Evolutionary conservation across 331 rosid species (phyloP).

Genomic region (Quercus phellos): DNA sequence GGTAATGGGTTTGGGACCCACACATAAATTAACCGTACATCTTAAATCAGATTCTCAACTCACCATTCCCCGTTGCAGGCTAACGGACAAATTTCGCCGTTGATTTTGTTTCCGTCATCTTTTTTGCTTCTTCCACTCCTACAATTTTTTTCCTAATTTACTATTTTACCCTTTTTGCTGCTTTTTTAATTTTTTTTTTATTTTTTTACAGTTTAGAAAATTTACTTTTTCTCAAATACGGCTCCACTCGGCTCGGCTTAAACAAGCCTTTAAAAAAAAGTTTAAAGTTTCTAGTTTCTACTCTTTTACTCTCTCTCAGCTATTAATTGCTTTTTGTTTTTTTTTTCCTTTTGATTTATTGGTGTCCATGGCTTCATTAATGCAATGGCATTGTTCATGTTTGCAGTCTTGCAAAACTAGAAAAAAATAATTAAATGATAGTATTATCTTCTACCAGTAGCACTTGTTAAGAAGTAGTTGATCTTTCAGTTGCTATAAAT

Average conservation of each 20-base stretch:
- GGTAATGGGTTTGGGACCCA: background rate
- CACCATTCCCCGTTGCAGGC: conserved; percentile 7
- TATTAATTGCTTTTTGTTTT: too few species aligned
- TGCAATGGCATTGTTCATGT: too few species aligned
- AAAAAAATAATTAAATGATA: too few species aligned
- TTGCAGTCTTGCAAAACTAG: too few species aligned
- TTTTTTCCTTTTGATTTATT: too few species aligned
- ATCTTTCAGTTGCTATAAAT: too few species aligned
- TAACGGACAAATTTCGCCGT: conserved; percentile 32
- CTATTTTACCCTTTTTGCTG: background rate
- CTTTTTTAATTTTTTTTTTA: background rate
- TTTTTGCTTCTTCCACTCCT: background rate
- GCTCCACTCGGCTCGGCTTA: conserved; percentile 9
- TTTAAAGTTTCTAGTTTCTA: background rate
- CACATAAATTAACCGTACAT: background rate
- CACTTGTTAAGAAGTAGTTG: too few species aligned
- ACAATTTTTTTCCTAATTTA: background rate
- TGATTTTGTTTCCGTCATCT: conserved; percentile 19
- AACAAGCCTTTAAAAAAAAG: too few species aligned
- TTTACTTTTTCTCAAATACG: background rate
- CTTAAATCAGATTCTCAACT: too few species aligned
- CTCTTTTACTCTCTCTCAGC: too few species aligned
- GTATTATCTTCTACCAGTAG: too few species aligned
- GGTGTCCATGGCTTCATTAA: too few species aligned
- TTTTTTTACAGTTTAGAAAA: background rate